Base-by-base conservation (phyloP, 441 rosid genomes). In the Aleurites moluccanus region DNA sequence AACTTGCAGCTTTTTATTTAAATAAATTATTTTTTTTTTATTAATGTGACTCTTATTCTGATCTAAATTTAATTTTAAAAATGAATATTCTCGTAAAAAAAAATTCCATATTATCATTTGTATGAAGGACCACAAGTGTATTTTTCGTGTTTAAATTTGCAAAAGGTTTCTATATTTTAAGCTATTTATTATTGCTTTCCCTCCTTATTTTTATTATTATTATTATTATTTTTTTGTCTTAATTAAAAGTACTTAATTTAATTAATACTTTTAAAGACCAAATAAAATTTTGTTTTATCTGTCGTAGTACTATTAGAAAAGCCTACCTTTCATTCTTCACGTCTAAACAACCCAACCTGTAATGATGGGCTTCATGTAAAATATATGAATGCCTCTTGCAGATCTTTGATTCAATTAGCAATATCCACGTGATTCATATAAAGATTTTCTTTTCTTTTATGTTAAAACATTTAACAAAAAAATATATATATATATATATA, bases 281-380 rank as follows among this genome's bases (percentile, higher is more conserved):
- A 38, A 38, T 38, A 6, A 38, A 38, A 38, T 38, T 38, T 38
- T 38, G 40, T 38, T 38, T 38, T 38, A 38, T 35, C 5, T 38
- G 40, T 38, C 40, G 9, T 6, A 6, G 40, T 38, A 38, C 40
- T 0, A 5, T 42, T 27, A 6, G 28, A 47, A 23, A 21, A 50
- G 20, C 0, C 30, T n/a, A 40, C 45, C 81, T 73, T 64, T 16
- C 78, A 14, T 16, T 79, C 50, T 74, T 44, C 67, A 57, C 79
- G 80, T 65, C 66, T 40, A 53, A 77, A 63, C 57, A 64, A 64
- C 27, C 53, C 47, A 63, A 67, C 6, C 30, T 27, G 27, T 75
- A 57, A 78, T 62, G 18, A n/a, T 13, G 2, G 1, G 0, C 57
- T 4, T 59, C 78, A 73, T 73, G 73, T 59, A 57, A 20, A 15